These are phyloP conservation scores for Rhizopogon roseolus DNA, from an alignment of 768 basidiomycete species.

Conservation along the genomic window DNA sequence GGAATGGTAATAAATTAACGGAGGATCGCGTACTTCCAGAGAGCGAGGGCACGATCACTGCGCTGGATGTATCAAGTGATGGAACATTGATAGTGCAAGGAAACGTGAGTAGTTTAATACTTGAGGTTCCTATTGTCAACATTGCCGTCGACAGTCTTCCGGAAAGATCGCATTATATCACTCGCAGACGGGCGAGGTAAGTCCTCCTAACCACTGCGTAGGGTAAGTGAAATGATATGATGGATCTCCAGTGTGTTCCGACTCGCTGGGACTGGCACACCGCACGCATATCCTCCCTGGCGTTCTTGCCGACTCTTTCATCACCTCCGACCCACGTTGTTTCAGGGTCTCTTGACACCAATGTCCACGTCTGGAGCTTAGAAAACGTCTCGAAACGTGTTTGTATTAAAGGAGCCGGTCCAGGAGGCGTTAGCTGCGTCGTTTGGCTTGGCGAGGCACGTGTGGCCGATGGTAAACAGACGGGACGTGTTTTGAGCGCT, in stretches of 20 bases:
- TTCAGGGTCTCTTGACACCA: conserved; percentile 90
- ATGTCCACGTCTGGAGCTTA: conserved; percentile 86
- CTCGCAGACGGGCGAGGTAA: conserved; percentile 1
- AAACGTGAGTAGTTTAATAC: conserved; percentile 55
- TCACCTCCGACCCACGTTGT: conserved; percentile 70
- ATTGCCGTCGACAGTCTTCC: conserved; percentile 46
- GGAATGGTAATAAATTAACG: conserved; percentile 61
- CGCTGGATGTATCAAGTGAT: conserved; percentile 77
- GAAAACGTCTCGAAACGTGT: conserved; percentile 56
- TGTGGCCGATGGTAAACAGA: conserved; percentile 26
- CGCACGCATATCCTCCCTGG: conserved; percentile 71
- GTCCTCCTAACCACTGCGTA: background rate
- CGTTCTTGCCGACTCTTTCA: conserved; percentile 41
- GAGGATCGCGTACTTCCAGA: conserved; percentile 57
- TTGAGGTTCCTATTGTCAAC: background rate
- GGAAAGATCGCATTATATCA: conserved; percentile 58
- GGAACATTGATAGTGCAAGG: conserved; percentile 74
- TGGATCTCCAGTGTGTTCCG: conserved; percentile 41
- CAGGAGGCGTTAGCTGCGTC: conserved; percentile 80
- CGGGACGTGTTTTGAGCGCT: conserved; percentile 56
- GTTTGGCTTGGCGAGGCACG: conserved; percentile 57
- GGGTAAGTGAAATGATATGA: background rate
- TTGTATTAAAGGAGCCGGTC: conserved; percentile 79
- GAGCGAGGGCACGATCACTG: conserved; percentile 66
- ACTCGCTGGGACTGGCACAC: conserved; percentile 86